Percentiles rank a stretch among this genome's conserved stretches.
Conservation (phyloP, 2,329 filamentous ascomycete species). For the Aspergillus tamarii region DNA sequence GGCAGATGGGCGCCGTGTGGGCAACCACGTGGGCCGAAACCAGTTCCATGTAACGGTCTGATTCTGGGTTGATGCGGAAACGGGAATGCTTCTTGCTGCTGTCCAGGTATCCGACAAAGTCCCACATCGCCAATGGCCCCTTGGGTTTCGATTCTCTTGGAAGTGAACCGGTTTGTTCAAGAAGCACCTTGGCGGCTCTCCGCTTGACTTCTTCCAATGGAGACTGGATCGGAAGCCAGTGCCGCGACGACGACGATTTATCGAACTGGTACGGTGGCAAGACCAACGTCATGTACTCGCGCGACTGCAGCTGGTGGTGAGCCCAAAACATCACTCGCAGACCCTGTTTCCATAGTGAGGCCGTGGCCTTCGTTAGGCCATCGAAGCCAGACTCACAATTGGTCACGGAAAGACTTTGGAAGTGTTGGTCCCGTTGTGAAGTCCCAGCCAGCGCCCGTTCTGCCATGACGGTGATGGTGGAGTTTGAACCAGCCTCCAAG, state of each 20-base stretch:
- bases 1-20: slow-evolving; percentile 42
- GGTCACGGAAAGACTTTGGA: slow-evolving; percentile 22
- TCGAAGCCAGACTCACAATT: slow-evolving; percentile 6
- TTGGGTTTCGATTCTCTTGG: slow-evolving; percentile 15
- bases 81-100: slow-evolving; percentile 18
- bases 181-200: slow-evolving; percentile 27
- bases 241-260: slow-evolving; percentile 25
- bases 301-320: slow-evolving; percentile 34
- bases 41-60: neutral
- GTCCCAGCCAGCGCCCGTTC: slow-evolving; percentile 27
- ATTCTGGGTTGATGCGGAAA: slow-evolving; percentile 9
- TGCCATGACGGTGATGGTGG: slow-evolving; percentile 34
- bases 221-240: slow-evolving; percentile 36
- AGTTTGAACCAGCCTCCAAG: slow-evolving; percentile 49
- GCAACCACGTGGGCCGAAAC: slow-evolving; percentile 32
- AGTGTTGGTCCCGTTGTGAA: slow-evolving; percentile 3
- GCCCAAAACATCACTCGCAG: slow-evolving; percentile 43
- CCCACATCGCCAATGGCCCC: slow-evolving; percentile 24
- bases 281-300: slow-evolving; percentile 27
- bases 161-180: neutral
- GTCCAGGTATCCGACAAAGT: slow-evolving; percentile 33
- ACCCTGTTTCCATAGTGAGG: slow-evolving; percentile 47
- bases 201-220: too few species aligned
- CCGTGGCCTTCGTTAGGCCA: slow-evolving; percentile 30
- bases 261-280: slow-evolving; percentile 52